Evolutionary conservation across 805 yeast genomes (phyloP).

Genomic region (Suhomyces prunicola): DNA sequence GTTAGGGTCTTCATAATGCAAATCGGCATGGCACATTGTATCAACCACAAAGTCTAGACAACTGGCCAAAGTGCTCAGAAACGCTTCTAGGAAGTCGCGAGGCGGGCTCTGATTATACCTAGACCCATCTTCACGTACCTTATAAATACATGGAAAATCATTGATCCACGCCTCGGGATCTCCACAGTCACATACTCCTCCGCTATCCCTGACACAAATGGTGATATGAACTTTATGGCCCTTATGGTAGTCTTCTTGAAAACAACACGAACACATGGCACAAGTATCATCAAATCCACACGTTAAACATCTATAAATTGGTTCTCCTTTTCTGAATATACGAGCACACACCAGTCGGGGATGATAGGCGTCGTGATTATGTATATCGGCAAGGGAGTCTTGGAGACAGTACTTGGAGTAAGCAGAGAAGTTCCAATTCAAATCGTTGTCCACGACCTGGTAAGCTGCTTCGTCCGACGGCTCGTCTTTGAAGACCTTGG

Average conservation of each 20-base stretch:
- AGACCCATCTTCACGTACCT: slow-evolving; percentile 15
- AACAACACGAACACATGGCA: slow-evolving; percentile 78
- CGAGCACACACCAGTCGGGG: slow-evolving; percentile 70
- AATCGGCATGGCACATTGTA: slow-evolving; percentile 49
- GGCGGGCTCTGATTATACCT: slow-evolving; percentile 24
- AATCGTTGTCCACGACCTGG: slow-evolving; percentile 19
- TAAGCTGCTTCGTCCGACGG: not conserved
- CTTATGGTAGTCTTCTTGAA: slow-evolving; percentile 60
- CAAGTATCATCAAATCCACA: slow-evolving; percentile 81
- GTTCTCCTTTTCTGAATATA: slow-evolving; percentile 73
- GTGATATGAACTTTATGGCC: slow-evolving; percentile 70
- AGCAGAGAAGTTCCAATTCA: slow-evolving; percentile 31
- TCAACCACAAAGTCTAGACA: slow-evolving; percentile 61
- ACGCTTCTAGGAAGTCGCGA: slow-evolving; percentile 36
- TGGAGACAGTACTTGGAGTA: slow-evolving; percentile 21
- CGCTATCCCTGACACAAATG: slow-evolving; percentile 63
- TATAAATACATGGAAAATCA: slow-evolving; percentile 44
- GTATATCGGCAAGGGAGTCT: slow-evolving; percentile 18
- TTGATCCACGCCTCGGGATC: slow-evolving; percentile 80
- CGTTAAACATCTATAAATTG: slow-evolving; percentile 72
- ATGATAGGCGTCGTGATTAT: slow-evolving; percentile 44
- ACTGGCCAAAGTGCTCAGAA: slow-evolving; percentile 41
- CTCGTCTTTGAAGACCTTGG: slow-evolving; percentile 17
- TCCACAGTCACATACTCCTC: slow-evolving; percentile 88
- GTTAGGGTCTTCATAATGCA: slow-evolving; percentile 33